Base-by-base conservation (phyloP, 2,329 filamentous ascomycete species). In the Apiospora arundinis region DNA sequence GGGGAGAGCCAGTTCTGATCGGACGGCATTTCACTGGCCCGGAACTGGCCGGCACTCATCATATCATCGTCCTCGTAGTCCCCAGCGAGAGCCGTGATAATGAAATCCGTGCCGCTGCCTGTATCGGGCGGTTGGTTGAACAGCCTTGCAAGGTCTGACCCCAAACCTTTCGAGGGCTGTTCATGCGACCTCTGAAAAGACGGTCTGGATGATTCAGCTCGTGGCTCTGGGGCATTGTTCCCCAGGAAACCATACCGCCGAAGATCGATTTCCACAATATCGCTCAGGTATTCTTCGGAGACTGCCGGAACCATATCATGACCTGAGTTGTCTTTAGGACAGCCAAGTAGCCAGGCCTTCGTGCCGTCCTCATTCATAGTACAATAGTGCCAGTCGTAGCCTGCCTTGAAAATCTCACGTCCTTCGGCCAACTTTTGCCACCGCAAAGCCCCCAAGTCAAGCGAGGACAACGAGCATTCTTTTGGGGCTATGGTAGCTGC, bases 361-460 rank as follows among this genome's bases (percentile, higher is more conserved):
- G 96, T 98, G 7, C 95, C 95, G 77, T 97, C 94, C 73, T 96
- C 92, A 79, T 98, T 97, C 83, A 98, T 93, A 3, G 95, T 97
- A 81, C 96, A 98, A 80, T 99, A 99, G 81, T 98, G 95, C 96
- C 96, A 99, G 72, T 95, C 91, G 81, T 96, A 98, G n/a, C 93
- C 94, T 0, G 91, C 86, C 76, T 93, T 93, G 83, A 98, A 99
- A 45, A 99, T 92, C 79, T 99, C 96, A 68, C 94, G 92, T 4
- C 96, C 96, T 78, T 98, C 95, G 1, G 95, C 96, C 23, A 99
- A 87, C 79, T 95, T 97, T 81, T 97, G 95, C 96, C 96, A 99
- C 67, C 95, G 92, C 68, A 98, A 84, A 0, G 93, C 92, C 71
- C 93, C 92, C 14, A 99, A 86, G 76, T 99, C 96, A 37, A 99